Evolutionary conservation across 331 rosid species (phyloP).

Genomic region (Stylosanthes scabra): DNA sequence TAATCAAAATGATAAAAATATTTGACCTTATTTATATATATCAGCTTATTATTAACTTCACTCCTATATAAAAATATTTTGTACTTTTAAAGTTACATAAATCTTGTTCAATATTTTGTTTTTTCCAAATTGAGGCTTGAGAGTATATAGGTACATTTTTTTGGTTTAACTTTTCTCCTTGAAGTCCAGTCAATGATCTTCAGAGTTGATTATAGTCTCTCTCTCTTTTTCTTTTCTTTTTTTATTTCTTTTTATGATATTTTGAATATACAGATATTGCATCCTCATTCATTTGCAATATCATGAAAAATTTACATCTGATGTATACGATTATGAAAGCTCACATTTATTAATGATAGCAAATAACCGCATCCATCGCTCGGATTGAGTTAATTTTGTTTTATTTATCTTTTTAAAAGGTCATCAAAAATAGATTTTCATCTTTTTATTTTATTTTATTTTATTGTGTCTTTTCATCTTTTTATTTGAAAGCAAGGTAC

Average conservation of each 20-base stretch:
- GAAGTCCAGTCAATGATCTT: background rate
- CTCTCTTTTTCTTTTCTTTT: too few relatives aligned
- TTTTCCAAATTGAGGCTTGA: background rate
- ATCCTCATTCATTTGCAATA: constrained; percentile 7
- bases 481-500: background rate
- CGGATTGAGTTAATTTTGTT: background rate
- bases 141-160: background rate
- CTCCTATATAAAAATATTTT: too few relatives aligned
- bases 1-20: too few relatives aligned
- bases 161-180: background rate
- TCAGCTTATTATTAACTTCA: background rate
- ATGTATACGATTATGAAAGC: constrained; percentile 13
- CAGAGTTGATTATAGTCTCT: background rate
- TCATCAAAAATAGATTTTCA: background rate
- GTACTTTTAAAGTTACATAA: background rate
- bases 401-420: background rate
- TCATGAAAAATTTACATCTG: background rate
- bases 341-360: constrained; percentile 31
- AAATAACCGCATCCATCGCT: constrained; percentile 7
- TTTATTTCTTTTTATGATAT: background rate
- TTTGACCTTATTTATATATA: too few relatives aligned
- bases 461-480: background rate
- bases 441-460: background rate
- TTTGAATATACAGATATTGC: background rate
- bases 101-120: background rate